Evolutionary conservation across 2,329 filamentous ascomycete genomes (phyloP), one percentile per base, ranked within the genome.

Genomic region (Cryphonectria naterciae): DNA sequence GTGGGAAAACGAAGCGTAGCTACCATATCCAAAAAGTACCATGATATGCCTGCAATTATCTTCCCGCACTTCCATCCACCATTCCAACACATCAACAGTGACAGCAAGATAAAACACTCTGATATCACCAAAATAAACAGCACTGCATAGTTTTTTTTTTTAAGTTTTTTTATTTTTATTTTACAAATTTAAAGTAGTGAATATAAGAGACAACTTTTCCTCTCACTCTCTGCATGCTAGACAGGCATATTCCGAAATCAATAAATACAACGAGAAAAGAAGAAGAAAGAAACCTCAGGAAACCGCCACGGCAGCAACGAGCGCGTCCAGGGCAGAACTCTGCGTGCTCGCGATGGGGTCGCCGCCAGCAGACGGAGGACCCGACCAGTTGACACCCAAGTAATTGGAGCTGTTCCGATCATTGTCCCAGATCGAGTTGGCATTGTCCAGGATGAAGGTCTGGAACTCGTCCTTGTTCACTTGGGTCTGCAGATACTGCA

Each of bases 321-420:
- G 80, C 49, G 85, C 87, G 79, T 93, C 91, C 79, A 93, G 80
- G 0, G 89, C 91, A 25, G 87, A 88, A 76, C 86, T 88, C 62
- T 93, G 91, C 32, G 88, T 88, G 64, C 86, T 84, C 1, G 89
- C 88, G 1, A 84, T 86, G 54, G 84, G 82, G 0, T 77, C 77
- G 3, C 80, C 76, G 54, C 86, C 87, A 4, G 74, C 73, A 7
- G 73, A 70, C 5, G 75, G 71, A 0, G 91, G 90, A 0, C 90
- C 91, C 0, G 85, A 83, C 91, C 91, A 93, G n/a, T 87, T 81
- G 1, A 91, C 81, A 28, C 91, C 89, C 19, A 93, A 79, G 76
- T 83, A 80, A 74, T 86, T 83, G 1, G 80, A 79, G 32, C 49
- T 68, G 70, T 87, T 82, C 35, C 89, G 84, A 77, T 89, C 83